Evolutionary conservation across 2,329 filamentous ascomycete genomes (phyloP).

Genomic region (Aspergillus candidus): DNA sequence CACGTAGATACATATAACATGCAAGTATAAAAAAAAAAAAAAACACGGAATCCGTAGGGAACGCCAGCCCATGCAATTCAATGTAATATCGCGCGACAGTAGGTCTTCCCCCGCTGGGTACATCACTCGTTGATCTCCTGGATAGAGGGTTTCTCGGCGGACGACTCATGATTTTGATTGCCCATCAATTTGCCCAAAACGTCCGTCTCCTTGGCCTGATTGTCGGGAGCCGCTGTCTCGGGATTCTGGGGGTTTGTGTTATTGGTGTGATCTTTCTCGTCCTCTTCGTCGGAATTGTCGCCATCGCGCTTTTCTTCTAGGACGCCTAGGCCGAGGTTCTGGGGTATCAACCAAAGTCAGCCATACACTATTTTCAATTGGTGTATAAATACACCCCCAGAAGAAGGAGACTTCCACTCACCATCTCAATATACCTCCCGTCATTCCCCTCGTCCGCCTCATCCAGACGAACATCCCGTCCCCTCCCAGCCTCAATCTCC

Average conservation of each 20-base stretch:
- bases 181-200: slow-evolving; percentile 36
- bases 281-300: slow-evolving; percentile 14
- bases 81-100: neutral
- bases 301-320: slow-evolving; percentile 34
- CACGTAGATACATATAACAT: neutral
- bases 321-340: slow-evolving; percentile 42
- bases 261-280: slow-evolving; percentile 11
- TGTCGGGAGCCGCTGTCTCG: neutral
- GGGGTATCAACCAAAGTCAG: slow-evolving; percentile 1
- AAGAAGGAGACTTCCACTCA: slow-evolving; percentile 13
- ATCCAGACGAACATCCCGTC: slow-evolving; percentile 29
- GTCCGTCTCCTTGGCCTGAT: slow-evolving; percentile 18
- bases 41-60: neutral
- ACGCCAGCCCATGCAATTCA: slow-evolving; percentile 12
- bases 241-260: slow-evolving; percentile 9
- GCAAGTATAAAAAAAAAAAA: neutral
- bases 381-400: neutral
- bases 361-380: neutral
- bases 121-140: slow-evolving; percentile 30
- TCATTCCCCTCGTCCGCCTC: slow-evolving; percentile 28
- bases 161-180: slow-evolving; percentile 16
- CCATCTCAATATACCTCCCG: slow-evolving; percentile 40
- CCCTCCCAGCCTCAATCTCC: slow-evolving; percentile 31
- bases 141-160: slow-evolving; percentile 31
- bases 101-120: neutral